A percentile compares a stretch with the other conserved stretches of the same genome.
These are phyloP conservation scores for Hypericum perforatum DNA, from an alignment of 345 rosid genomes.

Conservation along the genomic window DNA sequence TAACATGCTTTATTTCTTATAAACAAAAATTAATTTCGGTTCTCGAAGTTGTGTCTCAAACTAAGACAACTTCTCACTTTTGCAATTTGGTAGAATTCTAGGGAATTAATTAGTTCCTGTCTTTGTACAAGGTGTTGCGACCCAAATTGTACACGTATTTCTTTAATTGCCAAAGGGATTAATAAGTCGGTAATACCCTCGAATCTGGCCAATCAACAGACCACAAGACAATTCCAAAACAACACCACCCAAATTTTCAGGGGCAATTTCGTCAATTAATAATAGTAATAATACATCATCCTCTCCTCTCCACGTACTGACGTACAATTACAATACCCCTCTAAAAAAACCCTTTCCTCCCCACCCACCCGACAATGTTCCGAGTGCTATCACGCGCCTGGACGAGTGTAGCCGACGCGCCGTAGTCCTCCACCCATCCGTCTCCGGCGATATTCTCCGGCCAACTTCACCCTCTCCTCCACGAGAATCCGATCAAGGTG, in stretches of 20 bases:
- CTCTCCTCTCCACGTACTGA: constrained; percentile 24
- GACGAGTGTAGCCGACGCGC: constrained; percentile 37
- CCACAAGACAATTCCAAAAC: constrained; percentile 9
- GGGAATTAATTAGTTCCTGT: too few species aligned
- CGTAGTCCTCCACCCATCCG: constrained; percentile 20
- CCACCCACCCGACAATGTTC: too few species aligned
- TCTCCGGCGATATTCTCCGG: constrained; percentile 23
- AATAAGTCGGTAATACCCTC: too few species aligned
- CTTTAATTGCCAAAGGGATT: too few species aligned
- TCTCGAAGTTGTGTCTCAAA: too few species aligned
- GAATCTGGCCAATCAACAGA: background rate
- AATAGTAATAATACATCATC: background rate
- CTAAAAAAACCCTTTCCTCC: background rate
- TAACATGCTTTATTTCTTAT: too few species aligned
- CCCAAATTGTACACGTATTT: too few species aligned
- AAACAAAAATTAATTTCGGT: too few species aligned
- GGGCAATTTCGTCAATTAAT: constrained; percentile 23
- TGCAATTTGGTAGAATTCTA: too few species aligned
- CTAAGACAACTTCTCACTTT: too few species aligned
- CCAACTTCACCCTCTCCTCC: constrained; percentile 29
- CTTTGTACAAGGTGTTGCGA: too few species aligned
- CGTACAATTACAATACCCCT: background rate
- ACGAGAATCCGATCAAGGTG: constrained; percentile 32
- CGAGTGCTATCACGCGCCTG: constrained; percentile 48
- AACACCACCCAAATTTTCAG: background rate